Base-by-base conservation (phyloP, 371 early-diverging fungal species). In the Apophysomyces elegans region DNA sequence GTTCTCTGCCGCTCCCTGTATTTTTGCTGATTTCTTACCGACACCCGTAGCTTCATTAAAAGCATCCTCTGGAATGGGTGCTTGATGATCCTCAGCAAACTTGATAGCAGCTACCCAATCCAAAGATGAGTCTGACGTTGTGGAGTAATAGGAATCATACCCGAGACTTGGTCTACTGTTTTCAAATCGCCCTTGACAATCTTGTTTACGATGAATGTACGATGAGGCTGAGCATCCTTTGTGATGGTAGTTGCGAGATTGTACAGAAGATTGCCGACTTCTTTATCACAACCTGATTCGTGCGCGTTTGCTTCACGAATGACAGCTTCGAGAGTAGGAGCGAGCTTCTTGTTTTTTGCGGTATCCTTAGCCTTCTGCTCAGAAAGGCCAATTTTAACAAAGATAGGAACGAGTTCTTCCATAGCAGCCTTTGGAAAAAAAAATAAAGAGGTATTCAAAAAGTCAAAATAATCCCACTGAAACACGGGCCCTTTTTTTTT, bases 291-390 rank as follows among this genome's bases (percentile, higher is more conserved):
- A n/a, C 84, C 86, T 11, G 81, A 74, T 32, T 86, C 77, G 37
- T 80, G 80, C 62, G 85, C 84, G 14, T 89, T 87, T 7, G 93
- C 91, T 58, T 91, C 82, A 59, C 80, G 70, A 58, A 90, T 89
- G 32, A 83, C 79, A 36, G 64, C 74, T 64, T 88, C 88, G 37
- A 98, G 86, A 14, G 84, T 83, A 3, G 94, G 90, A 7, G 94
- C 90, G 8, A 98, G 78, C 76, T 97, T 98, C 77, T 95, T 95
- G 84, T 98, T 98, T 67, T 89, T 91, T 46, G 91, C 94, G 0
- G 97, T 96, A 71, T 97, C 97, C 76, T 92, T 91, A 61, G 98
- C 98, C 76, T 96, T 95, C 67, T 88, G 86, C 70, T 93, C 93
- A 59, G 91, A 86, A 47, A 98, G 84, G 13, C 99, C 99, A 67